phyloP scores from a whole-genome alignment of 2,329 filamentous ascomycete genomes.

The Trichocomaceae sp. region DNA sequence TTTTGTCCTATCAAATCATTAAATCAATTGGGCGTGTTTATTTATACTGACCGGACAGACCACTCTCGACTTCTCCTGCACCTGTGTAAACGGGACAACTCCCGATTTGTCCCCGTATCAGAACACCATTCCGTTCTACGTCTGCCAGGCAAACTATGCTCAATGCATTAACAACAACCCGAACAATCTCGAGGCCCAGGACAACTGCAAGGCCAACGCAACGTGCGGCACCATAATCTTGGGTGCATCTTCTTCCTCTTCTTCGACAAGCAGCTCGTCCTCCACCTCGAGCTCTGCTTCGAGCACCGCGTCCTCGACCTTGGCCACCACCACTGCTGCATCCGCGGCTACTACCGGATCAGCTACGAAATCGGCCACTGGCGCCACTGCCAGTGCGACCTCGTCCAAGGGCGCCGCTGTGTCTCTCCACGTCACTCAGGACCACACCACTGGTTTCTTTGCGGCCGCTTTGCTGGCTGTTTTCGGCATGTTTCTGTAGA shows the following conservation, averaged over 20 bases:
- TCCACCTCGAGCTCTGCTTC: constrained; percentile 27
- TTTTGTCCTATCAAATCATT: constrained; percentile 4
- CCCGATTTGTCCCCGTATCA: constrained; percentile 52
- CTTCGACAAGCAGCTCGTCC: constrained; percentile 16
- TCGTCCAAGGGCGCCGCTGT: constrained; percentile 24
- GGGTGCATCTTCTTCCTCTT: constrained; percentile 11
- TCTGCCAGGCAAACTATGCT: constrained; percentile 49
- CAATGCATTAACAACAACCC: constrained; percentile 44
- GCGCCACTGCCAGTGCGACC: constrained; percentile 26
- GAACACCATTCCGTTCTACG: constrained; percentile 54
- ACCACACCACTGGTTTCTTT: constrained; percentile 48
- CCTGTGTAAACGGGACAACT: constrained; percentile 49
- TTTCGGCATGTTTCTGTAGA: constrained; percentile 53
- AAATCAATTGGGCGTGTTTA: no score
- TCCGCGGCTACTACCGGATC: constrained; percentile 21
- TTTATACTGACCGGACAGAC: constrained; percentile 27
- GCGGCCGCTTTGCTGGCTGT: constrained; percentile 49
- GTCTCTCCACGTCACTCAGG: constrained; percentile 39
- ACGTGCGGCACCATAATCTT: constrained; percentile 48
- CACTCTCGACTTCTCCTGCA: constrained; percentile 51
- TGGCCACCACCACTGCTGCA: constrained; percentile 18
- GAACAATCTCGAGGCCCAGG: constrained; percentile 41
- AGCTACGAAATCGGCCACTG: constrained; percentile 23
- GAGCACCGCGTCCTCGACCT: constrained; percentile 25
- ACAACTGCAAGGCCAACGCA: constrained; percentile 41